These are phyloP conservation scores for Allantophomopsis lycopodina DNA, from an alignment of 2,329 filamentous ascomycete species.

Conservation along the genomic window DNA sequence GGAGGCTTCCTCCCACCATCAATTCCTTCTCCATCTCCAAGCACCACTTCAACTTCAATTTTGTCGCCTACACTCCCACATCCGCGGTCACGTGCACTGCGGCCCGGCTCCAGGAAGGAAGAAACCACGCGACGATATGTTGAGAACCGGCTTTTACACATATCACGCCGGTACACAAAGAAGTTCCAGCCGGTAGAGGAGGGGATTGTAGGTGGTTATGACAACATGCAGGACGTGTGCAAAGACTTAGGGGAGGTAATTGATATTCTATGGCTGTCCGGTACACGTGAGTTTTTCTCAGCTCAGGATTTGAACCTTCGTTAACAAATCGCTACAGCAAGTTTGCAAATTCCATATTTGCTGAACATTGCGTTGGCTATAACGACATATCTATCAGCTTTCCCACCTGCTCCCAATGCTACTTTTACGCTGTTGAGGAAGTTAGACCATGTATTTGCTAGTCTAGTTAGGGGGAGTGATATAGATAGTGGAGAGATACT, in stretches of 20 bases:
- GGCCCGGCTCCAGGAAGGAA: constrained; percentile 44
- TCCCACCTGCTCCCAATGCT: constrained; percentile 51
- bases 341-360: constrained; percentile 71
- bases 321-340: constrained; percentile 33
- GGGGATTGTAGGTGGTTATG: constrained; percentile 26
- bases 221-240: constrained; percentile 54
- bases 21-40: constrained; percentile 40
- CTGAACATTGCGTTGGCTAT: constrained; percentile 64
- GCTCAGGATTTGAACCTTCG: background rate
- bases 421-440: constrained; percentile 64
- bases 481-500: constrained; percentile 48
- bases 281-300: constrained; percentile 47
- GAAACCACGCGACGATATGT: constrained; percentile 44
- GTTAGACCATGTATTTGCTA: constrained; percentile 72
- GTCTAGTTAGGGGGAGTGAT: constrained; percentile 55
- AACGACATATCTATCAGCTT: constrained; percentile 57
- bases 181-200: constrained; percentile 37
- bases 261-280: constrained; percentile 75
- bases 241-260: constrained; percentile 62
- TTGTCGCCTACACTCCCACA: constrained; percentile 38
- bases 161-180: constrained; percentile 46
- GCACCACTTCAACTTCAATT: constrained; percentile 26
- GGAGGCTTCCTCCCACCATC: constrained; percentile 38
- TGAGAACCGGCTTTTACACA: constrained; percentile 34
- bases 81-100: constrained; percentile 36